Evolutionary conservation across 768 basidiomycete species (phyloP), one percentile per base, ranked within the genome.

Genomic region (Macrolepiota dolichaula): DNA sequence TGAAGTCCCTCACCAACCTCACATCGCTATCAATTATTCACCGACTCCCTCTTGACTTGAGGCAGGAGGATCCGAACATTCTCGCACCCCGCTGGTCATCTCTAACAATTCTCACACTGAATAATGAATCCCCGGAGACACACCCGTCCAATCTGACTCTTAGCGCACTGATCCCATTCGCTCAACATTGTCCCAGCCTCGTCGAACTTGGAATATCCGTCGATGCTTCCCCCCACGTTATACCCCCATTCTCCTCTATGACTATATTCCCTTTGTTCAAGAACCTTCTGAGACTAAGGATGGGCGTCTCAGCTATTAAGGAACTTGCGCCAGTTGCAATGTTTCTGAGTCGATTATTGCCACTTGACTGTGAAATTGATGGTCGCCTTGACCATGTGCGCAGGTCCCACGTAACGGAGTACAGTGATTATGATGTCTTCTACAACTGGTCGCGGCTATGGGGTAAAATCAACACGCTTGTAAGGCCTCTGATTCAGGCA

Each of bases 71-170:
- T n/a, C 59, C 81, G 19, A 78, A 81, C 24, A 70, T 73, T 13
- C 69, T 82, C 1, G 79, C 80, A 2, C 63, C 62, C 35, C 68
- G 70, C 22, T 82, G 79, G 78, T 77, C 78, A 4, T 71, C 73
- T 13, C 62, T 79, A 3, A 75, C 78, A 58, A 67, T 51, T 35
- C 72, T 82, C 37, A 62, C 73, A 17, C 64, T 82, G 6, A 79
- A 79, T 56, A 71, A 67, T 5, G 80, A 80, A 55, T 80, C 81
- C 0, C 44, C 63, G 2, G 65, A 70, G 19, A 27, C 68, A 24
- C 49, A 65, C 15, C 65, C 66, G 5, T 57, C 72, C 6, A 62
- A 63, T 0, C 65, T 77, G 9, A 74, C 74, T 0, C 57, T 77
- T 9, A 60, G 64, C 7, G 71, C 75, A 1, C 70, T 77, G 13